Percentiles rank a stretch among this genome's conserved stretches.
These are phyloP conservation scores for Aegilops longissima DNA, from an alignment of 176 grass and related monocot species.

Conservation along the genomic window DNA sequence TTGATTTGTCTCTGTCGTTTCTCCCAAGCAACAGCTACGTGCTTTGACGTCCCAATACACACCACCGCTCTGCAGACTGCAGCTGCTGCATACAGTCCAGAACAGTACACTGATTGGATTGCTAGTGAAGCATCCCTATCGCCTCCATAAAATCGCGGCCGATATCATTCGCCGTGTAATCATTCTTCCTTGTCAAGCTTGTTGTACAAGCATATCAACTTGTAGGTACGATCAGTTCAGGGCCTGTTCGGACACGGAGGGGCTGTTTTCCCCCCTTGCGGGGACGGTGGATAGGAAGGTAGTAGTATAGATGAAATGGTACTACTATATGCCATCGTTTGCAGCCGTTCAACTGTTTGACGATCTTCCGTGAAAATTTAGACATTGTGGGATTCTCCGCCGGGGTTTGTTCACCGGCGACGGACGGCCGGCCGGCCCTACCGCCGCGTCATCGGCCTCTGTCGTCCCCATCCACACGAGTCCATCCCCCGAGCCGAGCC, in stretches of 20 bases:
- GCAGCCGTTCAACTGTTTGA: too few relatives aligned
- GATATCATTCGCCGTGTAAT: background rate
- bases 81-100: background rate
- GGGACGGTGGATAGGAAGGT: too few relatives aligned
- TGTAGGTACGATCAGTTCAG: background rate
- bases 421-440: background rate
- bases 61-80: background rate
- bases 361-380: too few relatives aligned
- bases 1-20: slow-evolving; percentile 31
- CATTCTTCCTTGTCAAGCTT: background rate
- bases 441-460: background rate
- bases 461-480: background rate
- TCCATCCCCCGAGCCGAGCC: background rate
- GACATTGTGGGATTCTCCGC: background rate
- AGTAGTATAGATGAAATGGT: too few relatives aligned
- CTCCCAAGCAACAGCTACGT: slow-evolving; percentile 30
- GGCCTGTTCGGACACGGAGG: too few relatives aligned
- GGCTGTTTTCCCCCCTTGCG: too few relatives aligned
- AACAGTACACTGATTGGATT: slow-evolving; percentile 24
- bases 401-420: background rate
- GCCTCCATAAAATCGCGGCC: background rate
- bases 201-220: background rate
- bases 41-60: background rate
- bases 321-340: too few relatives aligned
- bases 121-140: slow-evolving; percentile 31